Base-by-base conservation (phyloP, 768 basidiomycete genomes). In the Hygrophorus pudorinus region DNA sequence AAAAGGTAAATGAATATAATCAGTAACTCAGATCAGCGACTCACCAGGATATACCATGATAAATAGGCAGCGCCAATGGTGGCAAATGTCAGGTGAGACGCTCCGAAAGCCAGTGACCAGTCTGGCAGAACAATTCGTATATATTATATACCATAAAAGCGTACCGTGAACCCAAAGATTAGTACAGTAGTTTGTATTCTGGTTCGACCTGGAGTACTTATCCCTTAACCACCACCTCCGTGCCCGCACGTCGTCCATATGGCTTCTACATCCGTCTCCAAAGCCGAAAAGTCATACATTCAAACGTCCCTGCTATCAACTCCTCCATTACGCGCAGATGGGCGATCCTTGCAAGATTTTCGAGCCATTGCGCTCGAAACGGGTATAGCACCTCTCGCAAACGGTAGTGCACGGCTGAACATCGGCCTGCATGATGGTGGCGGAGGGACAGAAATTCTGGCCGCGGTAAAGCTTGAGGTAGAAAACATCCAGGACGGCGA, bases 401-500 rank as follows among this genome's bases (percentile, higher is more conserved):
- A 92, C 48, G 90, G 90, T 5, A 90, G 87, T 49, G 86, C 86
- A 4, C 73, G 75, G 17, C 65, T 90, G 6, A 76, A 67, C 50
- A 73, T 91, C n/a, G 89, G 87, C 1, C 70, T 24, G 24, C 24
- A 24, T 24, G 24, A 73, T 35, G 73, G 72, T 8, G 75, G 73
- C 1, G 78, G 76, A 2, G 80, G 82, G 0, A 91, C 90, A 0
- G 86, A 90, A 51, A 68, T 90, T 3, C 61, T 90, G 18, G 87
- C 83, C 1, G 87, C 85, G 0, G 70, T 76, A 1, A 86, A 87
- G 53, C 70, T 91, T 0, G 89, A 92, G 53, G 85, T 92, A 0
- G 83, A 84, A 54, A 67, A 67, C 37, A 58, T 79, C 7, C 61
- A 58, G 7, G 51, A 49, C 1, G 66, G 62, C 1, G 72, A 65